phyloP scores from a whole-genome alignment of 2,329 filamentous ascomycete genomes.

The Furcasterigmium sp. region DNA sequence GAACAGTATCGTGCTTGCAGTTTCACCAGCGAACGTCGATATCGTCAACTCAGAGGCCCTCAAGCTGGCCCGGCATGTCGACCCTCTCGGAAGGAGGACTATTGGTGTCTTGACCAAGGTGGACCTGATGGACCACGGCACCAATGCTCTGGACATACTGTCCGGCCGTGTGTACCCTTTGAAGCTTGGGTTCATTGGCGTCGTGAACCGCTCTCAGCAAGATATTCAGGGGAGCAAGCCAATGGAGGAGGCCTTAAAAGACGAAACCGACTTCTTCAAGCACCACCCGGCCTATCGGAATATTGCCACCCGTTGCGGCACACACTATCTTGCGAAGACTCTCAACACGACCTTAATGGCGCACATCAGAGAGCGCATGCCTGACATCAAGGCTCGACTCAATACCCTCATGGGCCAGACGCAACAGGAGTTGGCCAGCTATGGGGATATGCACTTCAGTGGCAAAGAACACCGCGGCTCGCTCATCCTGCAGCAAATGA shows the following conservation, averaged over 20 bases:
- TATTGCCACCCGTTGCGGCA: slow-evolving; percentile 89
- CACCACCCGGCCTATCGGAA: slow-evolving; percentile 97
- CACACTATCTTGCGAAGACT: slow-evolving; percentile 89
- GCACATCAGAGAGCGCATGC: slow-evolving; percentile 91
- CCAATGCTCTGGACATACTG: slow-evolving; percentile 95
- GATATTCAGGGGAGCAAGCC: slow-evolving; percentile 95
- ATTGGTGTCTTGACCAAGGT: slow-evolving; percentile 97
- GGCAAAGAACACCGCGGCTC: slow-evolving; percentile 96
- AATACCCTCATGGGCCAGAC: slow-evolving; percentile 99
- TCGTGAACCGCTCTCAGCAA: slow-evolving; percentile 96
- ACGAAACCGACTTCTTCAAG: slow-evolving; percentile 91
- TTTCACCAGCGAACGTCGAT: slow-evolving; percentile 96
- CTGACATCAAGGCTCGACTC: slow-evolving; percentile 94
- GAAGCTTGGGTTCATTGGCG: slow-evolving; percentile 95
- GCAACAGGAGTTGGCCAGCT: slow-evolving; percentile 95
- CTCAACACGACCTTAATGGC: slow-evolving; percentile 93
- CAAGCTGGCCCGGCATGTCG: slow-evolving; percentile 94
- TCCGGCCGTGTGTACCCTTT: slow-evolving; percentile 93
- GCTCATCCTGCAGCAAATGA: slow-evolving; percentile 95
- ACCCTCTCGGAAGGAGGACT: slow-evolving; percentile 87
- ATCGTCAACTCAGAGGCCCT: slow-evolving; percentile 97
- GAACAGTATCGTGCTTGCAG: slow-evolving; percentile 95
- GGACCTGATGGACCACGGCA: slow-evolving; percentile 98
- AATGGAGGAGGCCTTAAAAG: slow-evolving; percentile 84
- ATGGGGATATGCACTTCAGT: slow-evolving; percentile 95